Conservation (phyloP, 768 basidiomycete species). For the Leccinellum luteum region DNA sequence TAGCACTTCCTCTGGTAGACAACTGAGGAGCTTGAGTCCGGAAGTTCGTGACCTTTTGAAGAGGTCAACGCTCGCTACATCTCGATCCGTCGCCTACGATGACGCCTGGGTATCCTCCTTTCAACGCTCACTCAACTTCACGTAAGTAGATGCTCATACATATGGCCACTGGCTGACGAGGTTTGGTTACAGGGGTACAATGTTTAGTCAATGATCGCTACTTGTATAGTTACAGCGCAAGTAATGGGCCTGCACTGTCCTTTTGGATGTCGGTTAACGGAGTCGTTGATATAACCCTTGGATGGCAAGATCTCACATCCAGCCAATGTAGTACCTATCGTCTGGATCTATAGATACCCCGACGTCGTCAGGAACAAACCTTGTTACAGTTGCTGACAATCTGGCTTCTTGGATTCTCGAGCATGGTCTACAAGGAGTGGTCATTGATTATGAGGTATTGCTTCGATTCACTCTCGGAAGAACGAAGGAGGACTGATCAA, state of each 20-base stretch:
- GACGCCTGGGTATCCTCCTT: conserved; percentile 41
- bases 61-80: conserved; percentile 36
- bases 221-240: neutral
- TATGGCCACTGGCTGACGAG: neutral
- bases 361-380: conserved; percentile 38
- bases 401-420: conserved; percentile 44
- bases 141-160: conserved; percentile 24
- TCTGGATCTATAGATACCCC: conserved; percentile 44
- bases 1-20: conserved; percentile 13
- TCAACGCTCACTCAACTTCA: conserved; percentile 43
- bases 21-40: conserved; percentile 18
- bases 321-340: conserved; percentile 37
- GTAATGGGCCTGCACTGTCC: conserved; percentile 27
- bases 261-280: conserved; percentile 40
- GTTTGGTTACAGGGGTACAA: conserved; percentile 29
- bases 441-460: conserved; percentile 48
- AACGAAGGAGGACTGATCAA: neutral
- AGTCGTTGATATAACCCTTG: conserved; percentile 41
- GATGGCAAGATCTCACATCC: conserved; percentile 39
- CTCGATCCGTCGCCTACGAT: conserved; percentile 44
- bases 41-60: conserved; percentile 17
- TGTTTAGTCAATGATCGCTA: conserved; percentile 26
- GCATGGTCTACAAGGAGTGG: conserved; percentile 49
- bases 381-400: conserved; percentile 37
- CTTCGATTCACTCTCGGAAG: neutral